Base-by-base conservation (phyloP, 305 asterid genomes). In the Vinca major region DNA sequence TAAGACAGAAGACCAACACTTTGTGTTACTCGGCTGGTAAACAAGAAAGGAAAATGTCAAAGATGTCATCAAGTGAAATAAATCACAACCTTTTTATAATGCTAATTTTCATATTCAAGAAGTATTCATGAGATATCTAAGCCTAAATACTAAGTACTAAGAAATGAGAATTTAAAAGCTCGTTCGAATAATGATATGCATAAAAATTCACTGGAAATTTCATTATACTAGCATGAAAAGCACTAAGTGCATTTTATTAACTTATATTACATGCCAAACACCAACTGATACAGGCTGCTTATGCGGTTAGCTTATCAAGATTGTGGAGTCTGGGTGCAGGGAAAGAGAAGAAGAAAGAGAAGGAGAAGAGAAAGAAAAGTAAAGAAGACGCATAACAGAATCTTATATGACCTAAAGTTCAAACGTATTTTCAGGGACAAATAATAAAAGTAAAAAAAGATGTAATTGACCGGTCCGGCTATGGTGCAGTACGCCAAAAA, bases 1-100 rank as follows among this genome's bases (percentile, higher is more conserved):
- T 92, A 92, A 73, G 98, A 92, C 40, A 92, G 77, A 68, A 92
- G 94, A 77, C 98, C 98, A 52, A 90, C 74, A 77, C 96, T 93
- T 80, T 90, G 98, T 50, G 96, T 90, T 71, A 92, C 83, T 73
- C 81, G 87, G 64, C 97, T 88, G 87, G 69, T 78, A 53, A 77
- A 45, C 66, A 77, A 52, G 13, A 48, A 48, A 11, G 40, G 13
- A 16, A 5, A 54, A 39, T 17, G 65, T 13, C 20, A n/a, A 58
- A 37, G 26, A 61, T 5, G 12, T 61, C 65, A 52, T 60, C 3
- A 61, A 61, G 48, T 17, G 10, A 26, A 26, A 26, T 37, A n/a
- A 61, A 4, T 7, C 7, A 17, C 4, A 60, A 60, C 37, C 17
- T 14, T 51, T 40, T 50, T 3, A 26, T 40, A 16, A n/a, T 47